Conservation (phyloP, 768 basidiomycete species). For the Boletus rex-veris region DNA sequence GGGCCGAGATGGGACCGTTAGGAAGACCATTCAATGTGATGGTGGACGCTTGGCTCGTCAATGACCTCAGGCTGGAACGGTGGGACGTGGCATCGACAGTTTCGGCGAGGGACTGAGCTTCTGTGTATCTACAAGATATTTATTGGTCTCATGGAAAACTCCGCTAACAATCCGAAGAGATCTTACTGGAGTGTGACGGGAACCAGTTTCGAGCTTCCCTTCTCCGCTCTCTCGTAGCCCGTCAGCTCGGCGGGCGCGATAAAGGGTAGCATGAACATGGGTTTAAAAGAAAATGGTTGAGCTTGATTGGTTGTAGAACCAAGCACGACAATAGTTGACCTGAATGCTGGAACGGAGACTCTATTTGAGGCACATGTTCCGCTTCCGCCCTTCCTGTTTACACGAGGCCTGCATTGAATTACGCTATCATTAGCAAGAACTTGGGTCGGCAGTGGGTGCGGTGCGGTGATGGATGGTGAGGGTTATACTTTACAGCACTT, state of each 20-base stretch:
- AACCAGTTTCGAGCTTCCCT: neutral
- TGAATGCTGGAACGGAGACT: too few relatives aligned
- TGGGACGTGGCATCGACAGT: neutral
- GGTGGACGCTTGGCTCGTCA: neutral
- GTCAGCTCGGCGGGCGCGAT: neutral
- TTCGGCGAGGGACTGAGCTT: neutral
- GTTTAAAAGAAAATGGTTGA: too few relatives aligned
- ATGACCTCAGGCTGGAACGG: neutral
- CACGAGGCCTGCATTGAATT: neutral
- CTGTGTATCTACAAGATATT: neutral
- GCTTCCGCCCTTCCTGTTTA: neutral
- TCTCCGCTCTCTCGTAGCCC: neutral
- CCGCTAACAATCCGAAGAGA: neutral
- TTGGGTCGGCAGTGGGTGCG: too few relatives aligned
- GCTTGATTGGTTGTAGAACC: too few relatives aligned
- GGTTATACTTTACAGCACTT: too few relatives aligned
- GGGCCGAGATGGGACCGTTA: slow-evolving; percentile 4
- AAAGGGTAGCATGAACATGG: neutral
- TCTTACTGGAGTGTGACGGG: neutral
- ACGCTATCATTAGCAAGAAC: neutral
- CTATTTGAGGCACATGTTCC: neutral
- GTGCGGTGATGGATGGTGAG: too few relatives aligned
- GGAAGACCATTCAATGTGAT: neutral
- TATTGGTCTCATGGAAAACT: neutral
- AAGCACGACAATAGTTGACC: too few relatives aligned